phyloP scores from a whole-genome alignment of 192 early-diverging fungal species.

The Coemansia sp. region DNA sequence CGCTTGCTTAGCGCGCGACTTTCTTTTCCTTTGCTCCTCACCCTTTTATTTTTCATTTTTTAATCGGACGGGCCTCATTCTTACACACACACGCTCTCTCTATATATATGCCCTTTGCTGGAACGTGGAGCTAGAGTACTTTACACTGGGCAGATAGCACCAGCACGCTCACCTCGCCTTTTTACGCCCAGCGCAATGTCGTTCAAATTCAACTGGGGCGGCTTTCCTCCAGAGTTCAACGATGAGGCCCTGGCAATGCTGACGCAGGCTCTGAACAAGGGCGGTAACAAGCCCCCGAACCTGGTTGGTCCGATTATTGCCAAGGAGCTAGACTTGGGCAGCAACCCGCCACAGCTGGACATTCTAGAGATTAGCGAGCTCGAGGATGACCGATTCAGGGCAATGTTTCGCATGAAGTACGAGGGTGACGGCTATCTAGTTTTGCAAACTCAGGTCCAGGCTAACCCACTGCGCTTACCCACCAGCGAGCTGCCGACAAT shows the following conservation, averaged over 20 bases:
- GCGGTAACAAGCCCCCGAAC: slow-evolving; percentile 84
- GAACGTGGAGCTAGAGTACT: too few relatives aligned
- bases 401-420: slow-evolving; percentile 93
- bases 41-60: not conserved
- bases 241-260: slow-evolving; percentile 82
- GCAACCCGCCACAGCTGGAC: slow-evolving; percentile 90
- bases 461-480: slow-evolving; percentile 50
- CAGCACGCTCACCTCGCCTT: not conserved
- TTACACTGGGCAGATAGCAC: not conserved
- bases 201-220: slow-evolving; percentile 96
- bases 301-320: slow-evolving; percentile 90
- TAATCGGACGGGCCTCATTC: too few relatives aligned
- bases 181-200: slow-evolving; percentile 57
- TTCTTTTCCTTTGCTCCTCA: not conserved
- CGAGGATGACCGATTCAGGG: slow-evolving; percentile 88
- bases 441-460: slow-evolving; percentile 89
- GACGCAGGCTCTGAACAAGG: slow-evolving; percentile 87
- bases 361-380: slow-evolving; percentile 97
- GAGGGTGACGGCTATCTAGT: slow-evolving; percentile 89
- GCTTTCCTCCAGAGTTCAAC: slow-evolving; percentile 84
- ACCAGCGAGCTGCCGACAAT: slow-evolving; percentile 60
- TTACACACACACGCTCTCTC: not conserved
- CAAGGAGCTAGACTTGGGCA: slow-evolving; percentile 95
- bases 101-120: too few relatives aligned
- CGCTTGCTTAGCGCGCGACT: not conserved